Percentiles rank a stretch among this genome's conserved stretches.
Evolutionary conservation across 1,284 basidiomycete genomes (phyloP).

Genomic region (Malassezia yamatoensis): DNA sequence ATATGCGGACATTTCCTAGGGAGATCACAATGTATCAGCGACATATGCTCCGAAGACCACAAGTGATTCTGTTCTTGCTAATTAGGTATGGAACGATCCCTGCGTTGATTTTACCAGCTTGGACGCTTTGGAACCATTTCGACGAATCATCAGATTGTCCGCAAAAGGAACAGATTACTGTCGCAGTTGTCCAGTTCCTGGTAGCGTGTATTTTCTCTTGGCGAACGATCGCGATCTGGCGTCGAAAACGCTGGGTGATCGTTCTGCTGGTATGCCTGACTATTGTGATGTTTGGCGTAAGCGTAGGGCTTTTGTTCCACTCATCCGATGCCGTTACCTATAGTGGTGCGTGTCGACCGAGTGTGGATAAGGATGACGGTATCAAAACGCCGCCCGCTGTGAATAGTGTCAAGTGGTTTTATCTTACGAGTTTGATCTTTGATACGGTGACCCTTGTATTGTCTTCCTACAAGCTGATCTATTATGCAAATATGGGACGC

Average conservation of each 20-base stretch:
- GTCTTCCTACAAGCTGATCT: constrained; percentile 20
- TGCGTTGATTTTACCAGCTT: constrained; percentile 21
- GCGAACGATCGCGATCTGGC: constrained; percentile 38
- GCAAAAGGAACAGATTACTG: constrained; percentile 20
- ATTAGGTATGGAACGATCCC: constrained; percentile 26
- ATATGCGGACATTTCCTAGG: constrained; percentile 7
- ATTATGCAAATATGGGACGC: constrained; percentile 16
- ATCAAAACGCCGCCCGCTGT: background rate
- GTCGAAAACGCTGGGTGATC: constrained; percentile 23
- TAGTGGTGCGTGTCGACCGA: constrained; percentile 21
- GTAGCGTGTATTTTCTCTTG: constrained; percentile 27
- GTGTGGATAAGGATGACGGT: background rate
- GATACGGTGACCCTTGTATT: constrained; percentile 25
- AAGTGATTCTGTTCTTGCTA: constrained; percentile 25
- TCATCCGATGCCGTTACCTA: constrained; percentile 15
- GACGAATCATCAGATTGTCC: constrained; percentile 14
- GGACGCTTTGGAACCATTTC: constrained; percentile 22
- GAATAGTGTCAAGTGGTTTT: constrained; percentile 30
- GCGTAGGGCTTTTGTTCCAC: constrained; percentile 24
- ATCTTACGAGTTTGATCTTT: constrained; percentile 24
- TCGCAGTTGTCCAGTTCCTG: constrained; percentile 25
- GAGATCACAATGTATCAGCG: constrained; percentile 21
- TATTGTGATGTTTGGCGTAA: constrained; percentile 20
- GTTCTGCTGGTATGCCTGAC: constrained; percentile 21
- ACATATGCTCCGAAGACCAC: constrained; percentile 19